phyloP scores from a whole-genome alignment of 768 basidiomycete species.

The Lentinula edodes region DNA sequence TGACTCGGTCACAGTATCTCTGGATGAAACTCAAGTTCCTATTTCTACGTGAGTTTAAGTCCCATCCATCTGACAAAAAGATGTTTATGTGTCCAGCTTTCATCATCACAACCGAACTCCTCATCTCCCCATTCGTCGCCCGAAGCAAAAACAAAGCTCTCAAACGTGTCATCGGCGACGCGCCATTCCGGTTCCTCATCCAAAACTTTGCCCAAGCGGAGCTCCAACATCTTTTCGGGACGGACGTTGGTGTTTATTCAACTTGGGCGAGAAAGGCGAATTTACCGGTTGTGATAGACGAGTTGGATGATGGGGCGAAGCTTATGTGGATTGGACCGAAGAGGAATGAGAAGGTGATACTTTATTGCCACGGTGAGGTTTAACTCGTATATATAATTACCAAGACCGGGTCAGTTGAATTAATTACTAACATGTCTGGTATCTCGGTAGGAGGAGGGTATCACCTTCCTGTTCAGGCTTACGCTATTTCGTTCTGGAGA shows the following conservation, averaged over 20 bases:
- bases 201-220: background rate
- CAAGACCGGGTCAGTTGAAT: no score
- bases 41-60: background rate
- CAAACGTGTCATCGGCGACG: background rate
- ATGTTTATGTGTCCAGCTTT: background rate
- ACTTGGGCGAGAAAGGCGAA: slow-evolving; percentile 13
- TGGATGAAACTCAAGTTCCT: background rate
- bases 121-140: background rate
- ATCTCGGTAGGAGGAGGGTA: no score
- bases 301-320: slow-evolving; percentile 18
- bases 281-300: slow-evolving; percentile 18
- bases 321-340: slow-evolving; percentile 29
- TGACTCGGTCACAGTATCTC: background rate
- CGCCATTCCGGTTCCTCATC: background rate
- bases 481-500: no score
- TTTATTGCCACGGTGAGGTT: slow-evolving; percentile 26
- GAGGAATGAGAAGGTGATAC: slow-evolving; percentile 24
- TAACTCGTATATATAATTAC: no score
- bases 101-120: background rate
- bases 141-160: background rate
- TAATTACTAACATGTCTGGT: no score
- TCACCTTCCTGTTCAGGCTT: slow-evolving; percentile 15
- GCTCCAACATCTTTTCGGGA: background rate
- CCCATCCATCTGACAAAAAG: background rate
- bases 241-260: slow-evolving; percentile 11